Evolutionary conservation across 352 stramenopile species (phyloP).

Genomic region (Phytophthora sansomeana): DNA sequence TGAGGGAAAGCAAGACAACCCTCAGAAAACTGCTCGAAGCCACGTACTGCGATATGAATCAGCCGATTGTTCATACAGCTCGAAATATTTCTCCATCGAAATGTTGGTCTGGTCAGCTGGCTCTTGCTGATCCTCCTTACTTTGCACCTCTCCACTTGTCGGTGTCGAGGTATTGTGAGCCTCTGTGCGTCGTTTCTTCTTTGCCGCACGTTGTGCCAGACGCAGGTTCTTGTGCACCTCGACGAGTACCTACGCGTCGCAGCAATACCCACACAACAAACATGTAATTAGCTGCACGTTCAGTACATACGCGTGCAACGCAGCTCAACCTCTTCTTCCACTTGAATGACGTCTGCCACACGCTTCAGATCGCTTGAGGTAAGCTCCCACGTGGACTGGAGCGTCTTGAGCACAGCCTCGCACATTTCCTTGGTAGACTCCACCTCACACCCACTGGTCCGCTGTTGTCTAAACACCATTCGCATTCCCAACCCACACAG

Average conservation of each 20-base stretch:
- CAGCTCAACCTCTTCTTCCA: slow-evolving; percentile 56
- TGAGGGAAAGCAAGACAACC: background rate
- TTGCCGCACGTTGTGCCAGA: slow-evolving; percentile 38
- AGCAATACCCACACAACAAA: slow-evolving; percentile 6
- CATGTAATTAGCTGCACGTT: too few relatives aligned
- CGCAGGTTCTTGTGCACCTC: slow-evolving; percentile 74
- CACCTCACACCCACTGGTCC: slow-evolving; percentile 72
- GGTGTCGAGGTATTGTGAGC: slow-evolving; percentile 8
- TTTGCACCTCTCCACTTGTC: background rate
- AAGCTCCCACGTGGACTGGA: slow-evolving; percentile 80
- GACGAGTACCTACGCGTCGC: slow-evolving; percentile 48
- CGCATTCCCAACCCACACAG: background rate
- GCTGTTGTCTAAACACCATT: slow-evolving; percentile 49
- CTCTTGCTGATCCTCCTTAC: slow-evolving; percentile 7
- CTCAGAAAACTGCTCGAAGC: background rate
- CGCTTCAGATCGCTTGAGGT: slow-evolving; percentile 60
- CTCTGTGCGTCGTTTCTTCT: slow-evolving; percentile 52
- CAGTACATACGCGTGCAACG: background rate
- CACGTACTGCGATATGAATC: slow-evolving; percentile 78
- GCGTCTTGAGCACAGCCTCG: slow-evolving; percentile 63
- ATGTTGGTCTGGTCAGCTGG: slow-evolving; percentile 20
- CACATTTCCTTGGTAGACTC: slow-evolving; percentile 83
- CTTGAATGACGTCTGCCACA: slow-evolving; percentile 66
- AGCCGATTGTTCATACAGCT: slow-evolving; percentile 62
- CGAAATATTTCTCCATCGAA: slow-evolving; percentile 49